A percentile compares a stretch with the other conserved stretches of the same genome.
Conservation (phyloP, 257 asterid species). For the Euphrasia confusa region DNA sequence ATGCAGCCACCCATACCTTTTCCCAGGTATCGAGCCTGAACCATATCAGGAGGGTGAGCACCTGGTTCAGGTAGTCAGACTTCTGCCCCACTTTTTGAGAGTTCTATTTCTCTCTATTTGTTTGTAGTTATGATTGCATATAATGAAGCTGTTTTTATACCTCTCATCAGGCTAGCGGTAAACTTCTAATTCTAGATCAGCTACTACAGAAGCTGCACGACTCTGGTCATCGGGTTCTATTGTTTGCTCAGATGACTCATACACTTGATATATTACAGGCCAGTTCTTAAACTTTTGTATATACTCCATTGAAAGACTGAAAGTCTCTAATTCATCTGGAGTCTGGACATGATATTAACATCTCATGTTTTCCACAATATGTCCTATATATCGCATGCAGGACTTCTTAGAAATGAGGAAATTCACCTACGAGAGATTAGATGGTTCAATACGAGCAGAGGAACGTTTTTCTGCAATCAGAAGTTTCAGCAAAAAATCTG, state of each 20-base stretch:
- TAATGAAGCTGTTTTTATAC: slow-evolving; percentile 12
- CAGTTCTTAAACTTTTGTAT: slow-evolving; percentile 17
- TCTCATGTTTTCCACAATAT: slow-evolving; percentile 19
- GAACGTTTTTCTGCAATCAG: slow-evolving; percentile 95
- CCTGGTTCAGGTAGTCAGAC: slow-evolving; percentile 71
- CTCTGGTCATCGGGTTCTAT: slow-evolving; percentile 71
- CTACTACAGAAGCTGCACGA: slow-evolving; percentile 66
- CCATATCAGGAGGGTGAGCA: slow-evolving; percentile 98
- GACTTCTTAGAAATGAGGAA: slow-evolving; percentile 82
- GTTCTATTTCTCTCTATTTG: slow-evolving; percentile 9
- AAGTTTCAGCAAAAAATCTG: slow-evolving; percentile 63
- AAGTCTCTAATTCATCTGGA: slow-evolving; percentile 19
- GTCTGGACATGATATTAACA: slow-evolving; percentile 16
- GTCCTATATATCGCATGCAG: slow-evolving; percentile 33
- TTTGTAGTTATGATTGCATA: background rate
- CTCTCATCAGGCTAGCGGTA: slow-evolving; percentile 75
- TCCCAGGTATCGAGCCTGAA: slow-evolving; percentile 96
- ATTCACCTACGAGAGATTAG: slow-evolving; percentile 92
- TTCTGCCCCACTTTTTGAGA: slow-evolving; percentile 13
- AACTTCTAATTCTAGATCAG: slow-evolving; percentile 73
- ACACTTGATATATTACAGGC: slow-evolving; percentile 94
- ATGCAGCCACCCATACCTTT: slow-evolving; percentile 96
- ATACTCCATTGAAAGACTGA: too few species aligned
- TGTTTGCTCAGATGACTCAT: slow-evolving; percentile 96
- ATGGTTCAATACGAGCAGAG: slow-evolving; percentile 93